Conservation (phyloP, 2,329 filamentous ascomycete species). For the Clonostachys rhizophaga region DNA sequence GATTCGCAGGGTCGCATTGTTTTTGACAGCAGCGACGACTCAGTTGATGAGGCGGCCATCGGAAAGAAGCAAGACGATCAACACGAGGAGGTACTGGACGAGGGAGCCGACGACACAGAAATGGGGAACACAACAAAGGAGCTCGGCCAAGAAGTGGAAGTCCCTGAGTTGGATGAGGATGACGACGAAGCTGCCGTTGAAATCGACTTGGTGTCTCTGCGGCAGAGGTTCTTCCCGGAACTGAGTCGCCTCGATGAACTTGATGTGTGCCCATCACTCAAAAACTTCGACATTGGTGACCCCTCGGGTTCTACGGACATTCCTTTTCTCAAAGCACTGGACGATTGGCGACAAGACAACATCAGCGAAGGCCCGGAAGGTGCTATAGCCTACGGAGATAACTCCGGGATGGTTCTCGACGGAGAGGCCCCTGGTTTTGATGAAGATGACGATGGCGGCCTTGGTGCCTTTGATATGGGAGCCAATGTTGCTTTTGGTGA, state of each 20-base stretch:
- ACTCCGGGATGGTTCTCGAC: slow-evolving; percentile 79
- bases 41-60: slow-evolving; percentile 40
- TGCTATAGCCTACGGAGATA: slow-evolving; percentile 52
- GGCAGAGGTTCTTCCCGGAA: slow-evolving; percentile 80
- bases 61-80: slow-evolving; percentile 30
- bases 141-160: slow-evolving; percentile 3
- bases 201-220: slow-evolving; percentile 74
- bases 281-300: slow-evolving; percentile 87
- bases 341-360: slow-evolving; percentile 74
- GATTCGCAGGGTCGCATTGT: slow-evolving; percentile 90
- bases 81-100: slow-evolving; percentile 16
- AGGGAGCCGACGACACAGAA: background rate
- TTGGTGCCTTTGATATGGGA: slow-evolving; percentile 68
- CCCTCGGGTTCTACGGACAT: slow-evolving; percentile 82
- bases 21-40: slow-evolving; percentile 95
- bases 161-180: slow-evolving; percentile 23
- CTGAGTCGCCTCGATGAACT: slow-evolving; percentile 73
- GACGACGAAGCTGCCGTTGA: slow-evolving; percentile 54
- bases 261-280: slow-evolving; percentile 91
- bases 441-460: slow-evolving; percentile 61
- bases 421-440: slow-evolving; percentile 82
- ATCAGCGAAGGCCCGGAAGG: slow-evolving; percentile 47
- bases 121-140: slow-evolving; percentile 6
- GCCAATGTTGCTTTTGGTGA: slow-evolving; percentile 85
- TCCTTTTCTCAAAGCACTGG: slow-evolving; percentile 83